These are phyloP conservation scores for Aspergillus bridgeri DNA, from an alignment of 495 filamentous ascomycete species.

Conservation along the genomic window DNA sequence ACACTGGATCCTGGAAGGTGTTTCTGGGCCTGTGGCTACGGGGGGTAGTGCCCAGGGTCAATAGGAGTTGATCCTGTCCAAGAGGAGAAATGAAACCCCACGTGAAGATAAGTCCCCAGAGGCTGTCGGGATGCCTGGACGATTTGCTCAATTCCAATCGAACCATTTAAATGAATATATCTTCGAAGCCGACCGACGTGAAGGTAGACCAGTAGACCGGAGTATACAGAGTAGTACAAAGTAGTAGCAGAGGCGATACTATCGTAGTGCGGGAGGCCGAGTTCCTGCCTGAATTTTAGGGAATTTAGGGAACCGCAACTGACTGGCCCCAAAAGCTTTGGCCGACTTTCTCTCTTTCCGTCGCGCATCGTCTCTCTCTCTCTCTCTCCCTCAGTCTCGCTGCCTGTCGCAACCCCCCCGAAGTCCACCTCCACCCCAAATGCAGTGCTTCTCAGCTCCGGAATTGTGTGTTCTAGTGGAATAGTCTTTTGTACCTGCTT, in stretches of 20 bases:
- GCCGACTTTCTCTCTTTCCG: not conserved
- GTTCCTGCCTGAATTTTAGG: not conserved
- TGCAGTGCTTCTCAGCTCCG: slow-evolving; percentile 21
- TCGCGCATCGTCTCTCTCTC: not conserved
- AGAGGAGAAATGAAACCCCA: not conserved
- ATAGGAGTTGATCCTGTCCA: not conserved
- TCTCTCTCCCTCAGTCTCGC: no score
- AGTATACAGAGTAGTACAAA: no score
- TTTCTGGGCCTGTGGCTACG: not conserved
- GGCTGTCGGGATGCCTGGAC: no score
- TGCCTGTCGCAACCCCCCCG: slow-evolving; percentile 16
- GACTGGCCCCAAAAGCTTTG: not conserved
- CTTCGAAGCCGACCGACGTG: not conserved
- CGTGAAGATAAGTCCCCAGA: no score
- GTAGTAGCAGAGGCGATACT: no score
- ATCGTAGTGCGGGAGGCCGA: not conserved
- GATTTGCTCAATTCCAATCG: no score
- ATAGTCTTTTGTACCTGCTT: slow-evolving; percentile 28
- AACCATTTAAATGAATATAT: no score
- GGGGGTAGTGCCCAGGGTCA: no score
- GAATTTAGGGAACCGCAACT: not conserved
- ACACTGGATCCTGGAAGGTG: not conserved
- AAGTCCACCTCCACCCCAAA: slow-evolving; percentile 10
- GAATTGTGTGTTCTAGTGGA: slow-evolving; percentile 25
- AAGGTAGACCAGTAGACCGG: no score